Evolutionary conservation across 352 stramenopile genomes (phyloP).

Genomic region (Phytophthora uliginosa): DNA sequence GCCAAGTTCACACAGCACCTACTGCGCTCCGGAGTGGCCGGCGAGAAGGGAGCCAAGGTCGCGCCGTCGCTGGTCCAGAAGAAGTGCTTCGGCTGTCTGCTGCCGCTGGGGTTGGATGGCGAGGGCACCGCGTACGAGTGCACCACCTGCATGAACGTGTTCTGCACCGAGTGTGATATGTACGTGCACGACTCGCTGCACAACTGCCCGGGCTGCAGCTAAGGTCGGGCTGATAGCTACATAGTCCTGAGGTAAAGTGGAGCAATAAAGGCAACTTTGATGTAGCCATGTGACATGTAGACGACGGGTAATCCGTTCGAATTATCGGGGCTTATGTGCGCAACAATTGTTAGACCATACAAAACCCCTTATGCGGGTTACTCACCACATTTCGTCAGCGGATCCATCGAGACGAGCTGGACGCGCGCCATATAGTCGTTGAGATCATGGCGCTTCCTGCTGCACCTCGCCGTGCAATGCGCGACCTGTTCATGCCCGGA

Average conservation of each 20-base stretch:
- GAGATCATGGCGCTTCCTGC: slow-evolving; percentile 10
- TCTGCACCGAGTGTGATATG: slow-evolving; percentile 98
- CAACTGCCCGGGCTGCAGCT: slow-evolving; percentile 98
- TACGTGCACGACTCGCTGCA: slow-evolving; percentile 99
- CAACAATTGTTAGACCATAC: slow-evolving; percentile 6
- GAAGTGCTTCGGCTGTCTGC: slow-evolving; percentile 88
- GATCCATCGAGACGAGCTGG: slow-evolving; percentile 1
- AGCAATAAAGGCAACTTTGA: slow-evolving; percentile 13
- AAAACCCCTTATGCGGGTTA: slow-evolving; percentile 20
- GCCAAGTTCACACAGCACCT: slow-evolving; percentile 92
- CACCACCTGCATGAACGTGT: slow-evolving; percentile 91
- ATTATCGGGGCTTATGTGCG: slow-evolving; percentile 4
- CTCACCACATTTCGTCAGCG: slow-evolving; percentile 23
- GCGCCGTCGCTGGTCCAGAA: slow-evolving; percentile 32
- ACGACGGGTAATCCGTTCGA: slow-evolving; percentile 17
- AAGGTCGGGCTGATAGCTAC: slow-evolving; percentile 8
- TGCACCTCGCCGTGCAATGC: background rate
- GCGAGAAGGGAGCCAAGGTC: slow-evolving; percentile 29
- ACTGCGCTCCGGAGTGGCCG: slow-evolving; percentile 36
- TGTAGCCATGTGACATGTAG: slow-evolving; percentile 22
- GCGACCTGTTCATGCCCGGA: background rate
- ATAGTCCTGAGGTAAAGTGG: background rate
- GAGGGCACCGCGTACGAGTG: slow-evolving; percentile 85
- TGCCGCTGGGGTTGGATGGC: slow-evolving; percentile 58
- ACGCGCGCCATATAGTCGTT: background rate